phyloP scores from a whole-genome alignment of 768 basidiomycete species.

The Tulasnella sp. region DNA sequence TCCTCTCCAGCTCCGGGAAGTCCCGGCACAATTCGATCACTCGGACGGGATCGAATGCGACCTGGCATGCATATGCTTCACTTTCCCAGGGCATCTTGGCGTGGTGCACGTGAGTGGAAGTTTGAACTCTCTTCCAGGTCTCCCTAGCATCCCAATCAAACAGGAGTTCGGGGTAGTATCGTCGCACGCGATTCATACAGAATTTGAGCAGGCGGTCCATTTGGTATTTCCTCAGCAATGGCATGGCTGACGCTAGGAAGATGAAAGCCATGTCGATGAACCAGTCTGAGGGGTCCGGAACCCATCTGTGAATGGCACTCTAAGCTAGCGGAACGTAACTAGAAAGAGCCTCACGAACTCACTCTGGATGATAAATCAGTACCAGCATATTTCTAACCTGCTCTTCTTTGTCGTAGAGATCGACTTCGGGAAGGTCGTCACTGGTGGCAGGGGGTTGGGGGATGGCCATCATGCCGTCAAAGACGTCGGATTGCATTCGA shows the following conservation, averaged over 20 bases:
- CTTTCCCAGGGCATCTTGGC: too few relatives aligned
- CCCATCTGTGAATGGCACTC: background rate
- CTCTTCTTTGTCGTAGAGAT: background rate
- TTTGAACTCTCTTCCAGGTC: too few relatives aligned
- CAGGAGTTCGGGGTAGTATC: background rate
- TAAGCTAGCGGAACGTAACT: background rate
- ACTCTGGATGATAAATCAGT: background rate
- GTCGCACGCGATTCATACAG: background rate
- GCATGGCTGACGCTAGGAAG: background rate
- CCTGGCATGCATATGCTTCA: too few relatives aligned
- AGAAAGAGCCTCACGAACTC: background rate
- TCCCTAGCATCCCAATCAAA: background rate
- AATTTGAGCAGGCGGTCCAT: background rate
- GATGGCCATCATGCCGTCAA: background rate
- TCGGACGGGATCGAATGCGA: background rate
- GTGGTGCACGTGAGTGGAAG: too few relatives aligned
- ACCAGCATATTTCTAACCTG: background rate
- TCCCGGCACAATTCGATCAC: background rate
- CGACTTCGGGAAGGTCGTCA: background rate
- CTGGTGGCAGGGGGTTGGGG: background rate
- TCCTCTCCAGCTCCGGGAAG: background rate
- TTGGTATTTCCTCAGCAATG: background rate
- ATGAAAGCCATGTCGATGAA: background rate
- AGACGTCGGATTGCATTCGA: background rate
- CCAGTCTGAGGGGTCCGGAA: background rate